phyloP scores from a whole-genome alignment of 306 rosid genomes.

The Sesbania bispinosa region DNA sequence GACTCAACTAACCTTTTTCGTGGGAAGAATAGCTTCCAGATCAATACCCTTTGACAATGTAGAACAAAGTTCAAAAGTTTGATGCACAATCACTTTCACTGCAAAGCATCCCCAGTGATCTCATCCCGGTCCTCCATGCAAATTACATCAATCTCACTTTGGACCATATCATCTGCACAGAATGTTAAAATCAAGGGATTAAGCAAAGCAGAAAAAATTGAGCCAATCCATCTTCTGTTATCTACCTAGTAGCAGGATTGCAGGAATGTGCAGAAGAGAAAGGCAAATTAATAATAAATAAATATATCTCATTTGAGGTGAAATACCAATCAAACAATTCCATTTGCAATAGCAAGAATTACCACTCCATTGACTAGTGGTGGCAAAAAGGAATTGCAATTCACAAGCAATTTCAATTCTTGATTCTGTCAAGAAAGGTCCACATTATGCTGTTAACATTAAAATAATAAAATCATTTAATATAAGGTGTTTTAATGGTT shows the following conservation, averaged over 20 bases:
- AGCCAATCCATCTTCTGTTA: constrained; percentile 9
- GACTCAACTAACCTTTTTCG: constrained; percentile 57
- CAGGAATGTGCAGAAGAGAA: not conserved
- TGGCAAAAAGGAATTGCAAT: not conserved
- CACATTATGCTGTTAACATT: not conserved
- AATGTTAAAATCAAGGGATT: constrained; percentile 30
- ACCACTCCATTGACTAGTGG: not conserved
- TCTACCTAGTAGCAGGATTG: constrained; percentile 3
- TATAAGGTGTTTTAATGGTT: not conserved
- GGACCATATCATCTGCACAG: constrained; percentile 57
- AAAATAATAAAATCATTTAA: not conserved
- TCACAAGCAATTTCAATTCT: not conserved
- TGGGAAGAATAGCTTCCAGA: constrained; percentile 48
- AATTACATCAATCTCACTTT: constrained; percentile 39
- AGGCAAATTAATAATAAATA: constrained; percentile 7
- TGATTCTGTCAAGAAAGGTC: not conserved
- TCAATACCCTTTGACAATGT: constrained; percentile 53
- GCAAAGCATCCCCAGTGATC: constrained; percentile 60
- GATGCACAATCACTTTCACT: constrained; percentile 43
- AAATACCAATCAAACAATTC: constrained; percentile 1
- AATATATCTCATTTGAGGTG: not conserved
- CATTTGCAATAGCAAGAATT: not conserved
- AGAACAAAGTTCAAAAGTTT: constrained; percentile 40
- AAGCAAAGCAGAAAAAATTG: constrained; percentile 12
- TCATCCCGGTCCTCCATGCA: constrained; percentile 73